Evolutionary conservation across 1,284 basidiomycete genomes (phyloP).

Genomic region (Marasmius fiardii): DNA sequence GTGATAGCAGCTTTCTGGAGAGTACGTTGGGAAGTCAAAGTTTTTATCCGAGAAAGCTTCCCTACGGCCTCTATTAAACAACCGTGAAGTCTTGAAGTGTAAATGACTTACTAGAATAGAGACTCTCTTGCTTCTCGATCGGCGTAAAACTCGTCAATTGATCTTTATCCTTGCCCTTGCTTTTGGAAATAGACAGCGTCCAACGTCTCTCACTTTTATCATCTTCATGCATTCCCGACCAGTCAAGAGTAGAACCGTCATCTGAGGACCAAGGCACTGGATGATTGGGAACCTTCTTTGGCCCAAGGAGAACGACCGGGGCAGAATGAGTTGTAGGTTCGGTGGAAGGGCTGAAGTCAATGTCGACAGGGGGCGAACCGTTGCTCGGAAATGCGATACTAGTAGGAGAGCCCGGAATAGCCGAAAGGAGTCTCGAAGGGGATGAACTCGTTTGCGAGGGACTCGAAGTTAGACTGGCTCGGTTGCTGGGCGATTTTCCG

Average conservation of each 20-base stretch:
- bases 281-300: conserved; percentile 29
- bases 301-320: too few relatives aligned
- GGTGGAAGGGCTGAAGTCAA: conserved; percentile 72
- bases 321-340: conserved; percentile 21
- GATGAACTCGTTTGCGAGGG: conserved; percentile 27
- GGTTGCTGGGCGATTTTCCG: conserved; percentile 24
- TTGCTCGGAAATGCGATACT: conserved; percentile 25
- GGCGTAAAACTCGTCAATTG: conserved; percentile 38
- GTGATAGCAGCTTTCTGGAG: conserved; percentile 63
- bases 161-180: conserved; percentile 53
- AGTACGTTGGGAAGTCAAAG: conserved; percentile 48
- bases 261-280: conserved; percentile 64
- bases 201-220: conserved; percentile 58
- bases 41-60: conserved; percentile 51
- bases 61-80: conserved; percentile 33
- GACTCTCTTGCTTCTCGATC: conserved; percentile 46
- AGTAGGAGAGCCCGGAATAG: conserved; percentile 30
- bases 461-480: conserved; percentile 21
- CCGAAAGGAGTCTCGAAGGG: conserved; percentile 11
- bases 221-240: conserved; percentile 53
- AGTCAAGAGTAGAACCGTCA: conserved; percentile 67
- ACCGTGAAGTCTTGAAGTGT: not conserved
- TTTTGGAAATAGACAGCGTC: conserved; percentile 55
- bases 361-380: conserved; percentile 34
- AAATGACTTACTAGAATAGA: conserved; percentile 40